Conservation (phyloP, 2,329 filamentous ascomycete species). For the Fusarium sp. region DNA sequence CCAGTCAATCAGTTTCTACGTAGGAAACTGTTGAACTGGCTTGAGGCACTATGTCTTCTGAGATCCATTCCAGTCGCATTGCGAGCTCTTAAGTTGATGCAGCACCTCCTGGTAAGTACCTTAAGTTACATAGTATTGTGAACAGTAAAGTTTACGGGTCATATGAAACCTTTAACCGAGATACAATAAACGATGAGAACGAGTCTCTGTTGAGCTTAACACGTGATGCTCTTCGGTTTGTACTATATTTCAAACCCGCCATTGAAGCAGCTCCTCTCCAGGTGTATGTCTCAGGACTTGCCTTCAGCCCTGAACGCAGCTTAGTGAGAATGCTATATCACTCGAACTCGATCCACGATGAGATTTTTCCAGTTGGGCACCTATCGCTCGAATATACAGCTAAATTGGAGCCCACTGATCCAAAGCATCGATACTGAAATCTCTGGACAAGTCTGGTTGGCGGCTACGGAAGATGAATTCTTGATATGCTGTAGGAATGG, state of each 20-base stretch:
- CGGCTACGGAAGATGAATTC: background rate
- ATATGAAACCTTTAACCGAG: too few relatives aligned
- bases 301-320: background rate
- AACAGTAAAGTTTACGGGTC: fast-evolving
- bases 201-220: background rate
- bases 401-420: background rate
- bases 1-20: background rate
- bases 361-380: background rate
- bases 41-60: fast-evolving
- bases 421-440: too few relatives aligned
- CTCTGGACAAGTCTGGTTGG: background rate
- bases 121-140: fast-evolving
- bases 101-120: too few relatives aligned
- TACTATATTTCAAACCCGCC: fast-evolving
- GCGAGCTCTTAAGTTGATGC: too few relatives aligned
- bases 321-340: background rate
- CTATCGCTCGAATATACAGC: background rate
- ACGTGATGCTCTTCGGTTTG: background rate
- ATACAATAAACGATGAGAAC: background rate
- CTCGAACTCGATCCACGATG: background rate
- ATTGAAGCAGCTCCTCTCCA: background rate
- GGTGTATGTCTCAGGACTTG: background rate
- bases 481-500: background rate
- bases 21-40: fast-evolving
- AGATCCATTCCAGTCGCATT: too few relatives aligned